Conservation (phyloP, 345 rosid species). For the Pistacia integerrima region DNA sequence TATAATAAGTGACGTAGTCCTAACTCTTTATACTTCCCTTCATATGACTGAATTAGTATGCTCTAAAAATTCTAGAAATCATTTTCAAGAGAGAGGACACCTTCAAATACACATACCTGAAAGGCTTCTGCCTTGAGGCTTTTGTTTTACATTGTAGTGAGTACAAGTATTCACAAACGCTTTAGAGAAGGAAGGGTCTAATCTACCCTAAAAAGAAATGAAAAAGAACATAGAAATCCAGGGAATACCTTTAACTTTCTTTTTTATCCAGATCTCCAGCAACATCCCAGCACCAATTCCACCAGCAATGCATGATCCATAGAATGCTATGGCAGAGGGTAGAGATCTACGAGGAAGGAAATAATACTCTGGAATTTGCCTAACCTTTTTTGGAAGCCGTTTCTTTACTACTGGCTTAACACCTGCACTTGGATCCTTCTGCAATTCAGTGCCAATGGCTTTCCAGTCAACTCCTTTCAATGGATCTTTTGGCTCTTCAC, state of each 20-base stretch:
- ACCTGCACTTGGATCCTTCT: constrained; percentile 60
- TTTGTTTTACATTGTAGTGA: background rate
- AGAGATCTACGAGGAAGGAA: constrained; percentile 77
- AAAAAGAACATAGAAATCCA: background rate
- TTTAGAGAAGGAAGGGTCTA: background rate
- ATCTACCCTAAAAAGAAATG: background rate
- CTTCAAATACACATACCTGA: background rate
- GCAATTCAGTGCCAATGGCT: constrained; percentile 60
- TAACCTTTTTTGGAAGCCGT: constrained; percentile 75
- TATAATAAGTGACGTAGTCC: background rate
- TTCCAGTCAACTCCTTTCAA: constrained; percentile 90
- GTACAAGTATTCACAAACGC: background rate
- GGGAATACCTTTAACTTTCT: constrained; percentile 68
- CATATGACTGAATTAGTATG: background rate
- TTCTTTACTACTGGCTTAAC: constrained; percentile 55
- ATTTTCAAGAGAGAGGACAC: background rate
- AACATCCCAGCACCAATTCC: constrained; percentile 93
- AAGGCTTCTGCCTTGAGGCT: background rate
- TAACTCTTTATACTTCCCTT: background rate
- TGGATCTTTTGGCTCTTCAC: constrained; percentile 72
- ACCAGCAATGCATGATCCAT: constrained; percentile 78
- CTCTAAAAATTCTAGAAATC: background rate
- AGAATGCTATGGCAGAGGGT: constrained; percentile 62
- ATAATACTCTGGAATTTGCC: constrained; percentile 86
- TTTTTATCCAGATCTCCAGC: constrained; percentile 84